Evolutionary conservation across 2,329 filamentous ascomycete genomes (phyloP), one percentile per base, ranked within the genome.

Genomic region (Domatiomyces catenatus): DNA sequence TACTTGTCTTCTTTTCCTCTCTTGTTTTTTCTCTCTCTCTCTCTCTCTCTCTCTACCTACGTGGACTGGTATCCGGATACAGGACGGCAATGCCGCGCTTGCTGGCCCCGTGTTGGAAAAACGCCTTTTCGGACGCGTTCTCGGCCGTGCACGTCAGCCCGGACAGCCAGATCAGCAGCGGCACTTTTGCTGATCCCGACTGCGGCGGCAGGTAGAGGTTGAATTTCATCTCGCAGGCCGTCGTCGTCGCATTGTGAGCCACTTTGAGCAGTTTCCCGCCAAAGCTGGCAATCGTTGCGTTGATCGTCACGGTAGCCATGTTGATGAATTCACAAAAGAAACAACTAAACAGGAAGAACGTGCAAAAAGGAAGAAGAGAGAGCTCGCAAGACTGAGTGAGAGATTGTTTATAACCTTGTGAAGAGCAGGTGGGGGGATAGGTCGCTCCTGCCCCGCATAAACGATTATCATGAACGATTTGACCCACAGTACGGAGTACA

Each of bases 241-340:
- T 94, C 54, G 79, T 76, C 58, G 76, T 71, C 50, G 89, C 87
- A 64, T 82, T 71, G 76, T 98, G 92, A 61, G 83, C 80, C 55
- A 98, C 85, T 75, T 98, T 96, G 61, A 94, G 79, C 53, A 98
- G 83, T 71, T 88, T 88, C 65, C 92, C 92, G 65, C 89, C 90
- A 66, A 95, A 96, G 67, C 81, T 86, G 73, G 82, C 77, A 69
- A 96, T 94, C 56, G 84, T 86, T 54, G 86, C 83, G 66, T 85
- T 93, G 59, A 84, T 94, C 65, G 84, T 86, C 74, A 96, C 88
- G 53, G 84, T 24, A 3, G 22, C 22, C n/a, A n/a, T 24, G 22
- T 24, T 24, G 22, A 3, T n/a, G n/a, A n/a, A n/a, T n/a, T n/a
- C n/a, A n/a, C n/a, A n/a, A n/a, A n/a, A n/a, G n/a, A n/a, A n/a